These are phyloP conservation scores for Nicotiana undulata DNA, from an alignment of 257 asterid genomes.

Conservation along the genomic window DNA sequence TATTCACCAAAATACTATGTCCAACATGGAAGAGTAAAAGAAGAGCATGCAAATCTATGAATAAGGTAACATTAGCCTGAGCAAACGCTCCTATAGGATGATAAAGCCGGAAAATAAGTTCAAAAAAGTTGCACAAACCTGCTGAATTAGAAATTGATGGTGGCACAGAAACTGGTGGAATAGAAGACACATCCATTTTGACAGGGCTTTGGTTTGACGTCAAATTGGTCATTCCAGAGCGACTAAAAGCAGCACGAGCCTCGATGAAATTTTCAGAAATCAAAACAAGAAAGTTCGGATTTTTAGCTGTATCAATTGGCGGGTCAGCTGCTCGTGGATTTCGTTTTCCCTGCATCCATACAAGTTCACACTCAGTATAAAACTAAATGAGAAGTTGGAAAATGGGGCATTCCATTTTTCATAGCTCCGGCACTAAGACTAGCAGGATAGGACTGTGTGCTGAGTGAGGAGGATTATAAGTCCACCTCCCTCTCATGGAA, in stretches of 20 bases:
- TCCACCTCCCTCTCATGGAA: not conserved
- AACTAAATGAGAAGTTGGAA: not conserved
- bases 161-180: conserved; percentile 55
- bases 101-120: conserved; percentile 2
- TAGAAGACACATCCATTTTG: conserved; percentile 63
- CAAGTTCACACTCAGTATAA: not conserved
- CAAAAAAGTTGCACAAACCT: conserved; percentile 36
- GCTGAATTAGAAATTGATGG: conserved; percentile 47
- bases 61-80: not conserved
- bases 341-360: conserved; percentile 59
- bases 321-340: conserved; percentile 69
- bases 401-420: not conserved
- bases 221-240: conserved; percentile 58
- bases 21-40: not conserved
- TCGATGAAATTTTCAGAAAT: conserved; percentile 81
- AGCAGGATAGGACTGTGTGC: not conserved
- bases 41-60: not conserved
- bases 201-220: conserved; percentile 62
- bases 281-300: conserved; percentile 83
- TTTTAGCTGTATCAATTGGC: conserved; percentile 59
- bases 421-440: not conserved
- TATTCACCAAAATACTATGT: not conserved
- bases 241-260: conserved; percentile 67
- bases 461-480: not conserved
- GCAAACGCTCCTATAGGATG: not conserved